Conservation (phyloP, 1,284 basidiomycete species). For the Ganoderma meredithae region DNA sequence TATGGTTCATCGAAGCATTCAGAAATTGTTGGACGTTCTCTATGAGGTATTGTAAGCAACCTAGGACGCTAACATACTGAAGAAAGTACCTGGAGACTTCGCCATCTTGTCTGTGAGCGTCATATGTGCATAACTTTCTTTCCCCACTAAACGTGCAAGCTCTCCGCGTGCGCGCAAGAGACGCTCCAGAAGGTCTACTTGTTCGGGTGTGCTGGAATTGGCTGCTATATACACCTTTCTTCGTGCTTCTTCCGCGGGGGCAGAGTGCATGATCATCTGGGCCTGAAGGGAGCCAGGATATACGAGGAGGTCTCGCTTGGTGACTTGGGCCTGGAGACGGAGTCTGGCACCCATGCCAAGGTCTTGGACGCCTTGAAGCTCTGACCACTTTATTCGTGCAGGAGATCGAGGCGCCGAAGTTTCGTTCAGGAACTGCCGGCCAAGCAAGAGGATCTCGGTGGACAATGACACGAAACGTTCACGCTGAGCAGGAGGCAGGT, state of each 20-base stretch:
- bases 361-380: slow-evolving; percentile 74
- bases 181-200: slow-evolving; percentile 78
- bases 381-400: slow-evolving; percentile 68
- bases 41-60: slow-evolving; percentile 36
- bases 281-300: slow-evolving; percentile 89
- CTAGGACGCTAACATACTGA: not conserved
- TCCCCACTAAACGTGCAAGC: slow-evolving; percentile 83
- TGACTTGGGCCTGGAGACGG: slow-evolving; percentile 76
- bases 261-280: slow-evolving; percentile 90
- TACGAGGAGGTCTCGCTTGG: slow-evolving; percentile 74
- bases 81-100: slow-evolving; percentile 76
- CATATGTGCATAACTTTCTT: slow-evolving; percentile 85
- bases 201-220: slow-evolving; percentile 73
- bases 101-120: slow-evolving; percentile 95
- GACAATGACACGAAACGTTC: slow-evolving; percentile 89
- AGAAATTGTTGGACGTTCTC: slow-evolving; percentile 89
- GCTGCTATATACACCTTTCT: slow-evolving; percentile 81
- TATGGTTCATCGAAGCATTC: slow-evolving; percentile 79
- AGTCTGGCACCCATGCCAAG: slow-evolving; percentile 73
- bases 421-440: slow-evolving; percentile 85
- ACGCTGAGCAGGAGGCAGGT: slow-evolving; percentile 82
- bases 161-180: slow-evolving; percentile 80
- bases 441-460: slow-evolving; percentile 91
- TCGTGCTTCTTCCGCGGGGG: slow-evolving; percentile 83
- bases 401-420: slow-evolving; percentile 67